Evolutionary conservation across 2,329 filamentous ascomycete species (phyloP).

Genomic region (Mollisia scopiformis): DNA sequence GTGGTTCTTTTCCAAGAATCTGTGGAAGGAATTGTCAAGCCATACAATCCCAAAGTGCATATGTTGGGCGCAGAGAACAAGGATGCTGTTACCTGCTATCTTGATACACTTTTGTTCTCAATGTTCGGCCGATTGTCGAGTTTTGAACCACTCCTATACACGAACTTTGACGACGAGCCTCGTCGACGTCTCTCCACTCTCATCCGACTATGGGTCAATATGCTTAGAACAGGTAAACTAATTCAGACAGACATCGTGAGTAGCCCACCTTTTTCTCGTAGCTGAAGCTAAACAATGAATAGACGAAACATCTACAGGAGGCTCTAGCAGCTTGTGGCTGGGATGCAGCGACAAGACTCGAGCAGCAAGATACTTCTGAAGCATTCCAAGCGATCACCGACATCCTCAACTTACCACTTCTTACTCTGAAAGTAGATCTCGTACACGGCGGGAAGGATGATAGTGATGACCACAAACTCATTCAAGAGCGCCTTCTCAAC

Average conservation of each 20-base stretch:
- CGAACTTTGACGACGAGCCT: conserved; percentile 71
- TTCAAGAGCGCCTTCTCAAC: conserved; percentile 89
- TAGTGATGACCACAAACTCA: conserved; percentile 89
- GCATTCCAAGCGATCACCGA: conserved; percentile 95
- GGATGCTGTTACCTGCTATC: conserved; percentile 87
- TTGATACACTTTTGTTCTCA: conserved; percentile 88
- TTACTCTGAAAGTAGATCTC: conserved; percentile 91
- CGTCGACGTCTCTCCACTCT: conserved; percentile 76
- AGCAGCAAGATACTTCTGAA: conserved; percentile 94
- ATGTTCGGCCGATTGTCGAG: conserved; percentile 92
- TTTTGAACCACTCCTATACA: conserved; percentile 91
- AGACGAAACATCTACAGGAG: conserved; percentile 84
- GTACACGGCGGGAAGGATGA: conserved; percentile 89
- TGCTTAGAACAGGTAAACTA: conserved; percentile 81
- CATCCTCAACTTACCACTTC: conserved; percentile 80
- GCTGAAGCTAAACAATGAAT: conserved; percentile 19
- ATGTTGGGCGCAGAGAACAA: conserved; percentile 88
- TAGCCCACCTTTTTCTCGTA: background rate
- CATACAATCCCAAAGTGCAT: conserved; percentile 70
- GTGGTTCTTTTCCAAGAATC: conserved; percentile 80
- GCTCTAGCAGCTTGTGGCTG: conserved; percentile 85
- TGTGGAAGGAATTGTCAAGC: conserved; percentile 75
- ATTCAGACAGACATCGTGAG: conserved; percentile 76
- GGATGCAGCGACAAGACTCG: conserved; percentile 74
- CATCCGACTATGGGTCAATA: conserved; percentile 89